Evolutionary conservation across 1,139 yeast genomes (phyloP).

Genomic region (Pichia sp.): DNA sequence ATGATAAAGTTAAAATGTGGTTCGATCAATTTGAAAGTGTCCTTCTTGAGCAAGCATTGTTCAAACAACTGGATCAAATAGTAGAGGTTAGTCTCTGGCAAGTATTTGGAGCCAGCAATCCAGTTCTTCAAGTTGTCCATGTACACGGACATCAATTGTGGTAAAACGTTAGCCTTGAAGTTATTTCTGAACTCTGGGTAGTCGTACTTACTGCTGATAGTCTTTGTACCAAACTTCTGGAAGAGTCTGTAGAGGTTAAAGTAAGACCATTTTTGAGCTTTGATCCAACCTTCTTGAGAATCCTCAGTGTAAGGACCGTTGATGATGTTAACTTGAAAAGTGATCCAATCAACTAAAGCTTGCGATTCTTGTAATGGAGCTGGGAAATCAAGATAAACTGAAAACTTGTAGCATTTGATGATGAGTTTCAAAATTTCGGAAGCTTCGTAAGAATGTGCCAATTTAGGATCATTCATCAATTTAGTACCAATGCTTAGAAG

Average conservation of each 20-base stretch:
- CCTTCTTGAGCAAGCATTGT: conserved; percentile 59
- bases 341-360: conserved; percentile 63
- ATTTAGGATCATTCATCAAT: conserved; percentile 41
- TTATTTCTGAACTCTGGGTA: conserved; percentile 44
- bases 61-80: conserved; percentile 65
- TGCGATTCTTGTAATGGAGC: conserved; percentile 53
- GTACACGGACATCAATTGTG: conserved; percentile 61
- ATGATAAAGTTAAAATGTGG: conserved; percentile 64
- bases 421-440: conserved; percentile 78
- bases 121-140: conserved; percentile 65
- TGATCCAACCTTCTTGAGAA: conserved; percentile 54
- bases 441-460: conserved; percentile 27
- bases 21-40: conserved; percentile 63
- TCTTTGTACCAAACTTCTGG: conserved; percentile 57
- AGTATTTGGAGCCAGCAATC: conserved; percentile 62
- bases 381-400: conserved; percentile 76
- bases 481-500: conserved; percentile 59
- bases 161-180: conserved; percentile 54
- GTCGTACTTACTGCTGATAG: conserved; percentile 41
- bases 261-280: conserved; percentile 87
- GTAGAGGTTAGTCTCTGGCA: conserved; percentile 59
- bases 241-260: conserved; percentile 74
- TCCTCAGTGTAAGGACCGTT: conserved; percentile 51
- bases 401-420: conserved; percentile 74
- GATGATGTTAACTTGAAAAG: conserved; percentile 64